Evolutionary conservation across 2,329 filamentous ascomycete species (phyloP).

Genomic region (Fusarium mundagurra): DNA sequence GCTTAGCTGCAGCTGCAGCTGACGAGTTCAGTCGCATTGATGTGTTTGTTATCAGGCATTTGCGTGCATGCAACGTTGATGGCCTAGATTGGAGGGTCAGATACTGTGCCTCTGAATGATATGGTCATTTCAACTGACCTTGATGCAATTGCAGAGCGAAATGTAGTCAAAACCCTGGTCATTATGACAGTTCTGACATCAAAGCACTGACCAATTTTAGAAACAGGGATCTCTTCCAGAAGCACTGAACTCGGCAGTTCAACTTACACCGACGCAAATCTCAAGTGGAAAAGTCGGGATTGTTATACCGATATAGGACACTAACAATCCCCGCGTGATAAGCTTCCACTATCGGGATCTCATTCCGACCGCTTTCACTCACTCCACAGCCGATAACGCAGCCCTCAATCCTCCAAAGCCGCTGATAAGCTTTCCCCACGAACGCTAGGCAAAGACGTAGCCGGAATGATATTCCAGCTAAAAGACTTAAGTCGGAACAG

Average conservation of each 20-base stretch:
- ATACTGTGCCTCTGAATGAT: neutral
- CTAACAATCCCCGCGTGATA: neutral
- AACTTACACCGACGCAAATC: neutral
- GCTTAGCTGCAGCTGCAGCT: slow-evolving; percentile 16
- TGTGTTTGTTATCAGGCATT: neutral
- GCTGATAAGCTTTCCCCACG: slow-evolving; percentile 17
- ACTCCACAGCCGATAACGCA: slow-evolving; percentile 23
- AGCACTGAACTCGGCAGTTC: neutral
- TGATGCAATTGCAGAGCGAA: neutral
- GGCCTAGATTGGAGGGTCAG: neutral
- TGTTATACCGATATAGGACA: slow-evolving; percentile 15
- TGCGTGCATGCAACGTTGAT: neutral
- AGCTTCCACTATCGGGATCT: neutral
- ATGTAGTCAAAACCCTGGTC: neutral
- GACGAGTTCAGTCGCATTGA: slow-evolving; percentile 23
- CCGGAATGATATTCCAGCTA: slow-evolving; percentile 3
- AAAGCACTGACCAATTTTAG: neutral
- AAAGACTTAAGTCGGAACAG: slow-evolving; percentile 36
- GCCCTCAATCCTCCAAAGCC: neutral
- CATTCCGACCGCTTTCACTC: slow-evolving; percentile 1
- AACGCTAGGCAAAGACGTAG: slow-evolving; percentile 9
- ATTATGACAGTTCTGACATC: neutral
- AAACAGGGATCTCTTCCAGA: neutral
- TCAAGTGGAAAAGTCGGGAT: neutral
- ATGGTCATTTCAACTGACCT: neutral